Evolutionary conservation across 1,284 basidiomycete genomes (phyloP), one percentile per base, ranked within the genome.

Genomic region (Jaminaea rosea): DNA sequence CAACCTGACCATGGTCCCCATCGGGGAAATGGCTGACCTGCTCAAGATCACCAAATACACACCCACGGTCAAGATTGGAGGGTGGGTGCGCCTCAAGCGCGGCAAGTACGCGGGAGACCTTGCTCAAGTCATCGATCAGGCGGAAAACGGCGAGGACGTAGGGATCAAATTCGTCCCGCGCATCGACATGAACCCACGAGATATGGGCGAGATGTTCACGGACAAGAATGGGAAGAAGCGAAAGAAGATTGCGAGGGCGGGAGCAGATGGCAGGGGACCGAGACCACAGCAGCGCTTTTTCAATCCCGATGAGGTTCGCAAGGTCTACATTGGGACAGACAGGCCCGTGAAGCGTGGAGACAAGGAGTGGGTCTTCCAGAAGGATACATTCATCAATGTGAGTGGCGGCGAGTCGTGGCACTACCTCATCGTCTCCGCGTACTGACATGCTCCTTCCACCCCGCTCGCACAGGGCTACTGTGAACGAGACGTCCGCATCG

Each of bases 1-100:
- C 26, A 86, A 86, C 17, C 82, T 91, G 57, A 81, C 83, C 36
- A 82, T 97, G 34, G 90, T 98, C 1, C 92, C 92, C 7, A 92
- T 97, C 59, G 89, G 96, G 63, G 93, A 99, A 78, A 98, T 98
- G 93, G 89, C 92, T 5, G 90, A 88, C 58, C 78, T 98, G 28
- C 80, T 98, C 60, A 88, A 89, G 73, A 94, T 96, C 67, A 94
- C 92, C 78, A 92, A 93, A 77, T 87, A 91, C 69, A 88, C 91
- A 60, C 78, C 86, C 50, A 86, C 86, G 1, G 82, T 97, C 44
- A 83, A 83, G 17, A 83, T 84, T 1, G 90, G 90, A 28, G 87
- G 84, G 65, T 98, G 93, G 94, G 91, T 97, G 10, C 86, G 94
- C 49, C 84, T 97, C 74, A 86, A 85, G 70, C 84, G 91, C 48